phyloP scores from a whole-genome alignment of 805 yeast genomes.

The Metschnikowia amazonensis region DNA sequence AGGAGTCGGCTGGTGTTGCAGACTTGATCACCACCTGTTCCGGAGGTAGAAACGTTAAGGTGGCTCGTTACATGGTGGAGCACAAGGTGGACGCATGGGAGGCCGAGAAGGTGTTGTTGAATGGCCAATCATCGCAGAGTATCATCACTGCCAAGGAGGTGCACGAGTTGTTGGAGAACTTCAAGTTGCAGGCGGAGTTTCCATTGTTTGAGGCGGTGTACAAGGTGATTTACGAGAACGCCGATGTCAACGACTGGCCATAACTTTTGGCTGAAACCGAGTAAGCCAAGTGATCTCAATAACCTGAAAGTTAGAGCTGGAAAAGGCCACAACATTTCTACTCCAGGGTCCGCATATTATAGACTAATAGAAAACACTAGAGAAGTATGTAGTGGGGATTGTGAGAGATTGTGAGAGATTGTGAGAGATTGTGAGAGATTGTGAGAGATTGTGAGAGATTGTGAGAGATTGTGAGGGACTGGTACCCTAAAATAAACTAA shows the following conservation, averaged over 20 bases:
- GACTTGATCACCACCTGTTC: constrained; percentile 47
- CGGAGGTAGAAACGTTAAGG: constrained; percentile 47
- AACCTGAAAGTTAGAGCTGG: constrained; percentile 3
- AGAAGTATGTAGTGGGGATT: too few species aligned
- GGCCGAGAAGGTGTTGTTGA: constrained; percentile 42
- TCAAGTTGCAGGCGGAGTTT: constrained; percentile 32
- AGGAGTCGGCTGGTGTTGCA: constrained; percentile 46
- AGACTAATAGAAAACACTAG: constrained; percentile 4
- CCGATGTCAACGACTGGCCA: constrained; percentile 41
- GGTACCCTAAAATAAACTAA: too few species aligned
- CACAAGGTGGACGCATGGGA: constrained; percentile 39
- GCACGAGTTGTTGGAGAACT: constrained; percentile 40
- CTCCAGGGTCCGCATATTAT: constrained; percentile 6
- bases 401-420: too few species aligned
- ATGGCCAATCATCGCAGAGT: constrained; percentile 47
- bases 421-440: too few species aligned
- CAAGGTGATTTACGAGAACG: constrained; percentile 39
- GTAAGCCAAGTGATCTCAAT: constrained; percentile 3
- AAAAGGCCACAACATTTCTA: constrained; percentile 1
- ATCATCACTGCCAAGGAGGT: constrained; percentile 46
- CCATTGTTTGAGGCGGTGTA: constrained; percentile 47
- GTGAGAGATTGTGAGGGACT: too few species aligned
- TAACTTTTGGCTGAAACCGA: constrained; percentile 29
- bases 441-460: too few species aligned
- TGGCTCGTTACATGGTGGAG: constrained; percentile 44